Evolutionary conservation across 73 alveolate genomes (phyloP).

Genomic region (Diophrys sp.): DNA sequence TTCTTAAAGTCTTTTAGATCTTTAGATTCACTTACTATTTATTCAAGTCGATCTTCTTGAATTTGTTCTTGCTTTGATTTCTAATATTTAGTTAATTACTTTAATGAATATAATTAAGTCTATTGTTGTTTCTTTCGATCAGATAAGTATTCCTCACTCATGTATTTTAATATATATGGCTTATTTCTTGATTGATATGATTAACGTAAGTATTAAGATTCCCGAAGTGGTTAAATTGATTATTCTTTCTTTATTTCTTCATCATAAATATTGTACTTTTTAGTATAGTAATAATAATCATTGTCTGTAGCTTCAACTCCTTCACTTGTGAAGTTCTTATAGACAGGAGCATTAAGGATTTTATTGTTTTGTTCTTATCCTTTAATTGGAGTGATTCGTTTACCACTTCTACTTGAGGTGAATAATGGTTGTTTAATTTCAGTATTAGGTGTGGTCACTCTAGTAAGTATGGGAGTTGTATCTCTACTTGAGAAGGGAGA

Average conservation of each 20-base stretch:
- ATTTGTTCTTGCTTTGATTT: too few relatives aligned
- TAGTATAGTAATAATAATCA: neutral
- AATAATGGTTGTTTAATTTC: neutral
- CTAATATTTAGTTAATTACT: too few relatives aligned
- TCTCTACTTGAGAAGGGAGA: neutral
- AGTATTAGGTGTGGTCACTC: neutral
- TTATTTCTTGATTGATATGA: neutral
- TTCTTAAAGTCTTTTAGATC: neutral
- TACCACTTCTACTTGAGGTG: neutral
- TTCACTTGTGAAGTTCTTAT: neutral
- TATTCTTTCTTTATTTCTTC: neutral
- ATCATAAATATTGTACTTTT: neutral
- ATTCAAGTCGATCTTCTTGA: neutral
- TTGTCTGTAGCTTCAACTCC: neutral
- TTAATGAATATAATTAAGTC: too few relatives aligned
- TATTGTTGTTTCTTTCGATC: too few relatives aligned
- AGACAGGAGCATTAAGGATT: neutral
- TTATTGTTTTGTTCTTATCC: neutral
- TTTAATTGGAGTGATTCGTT: neutral
- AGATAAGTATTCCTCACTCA: too few relatives aligned
- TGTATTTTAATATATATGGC: too few relatives aligned
- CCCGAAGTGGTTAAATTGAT: neutral
- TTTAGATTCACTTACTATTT: neutral
- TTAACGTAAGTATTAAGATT: neutral
- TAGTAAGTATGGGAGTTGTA: neutral